A percentile compares a stretch with the other conserved stretches of the same genome.
Conservation (phyloP, 345 rosid genomes). For the Camelina hispida region DNA sequence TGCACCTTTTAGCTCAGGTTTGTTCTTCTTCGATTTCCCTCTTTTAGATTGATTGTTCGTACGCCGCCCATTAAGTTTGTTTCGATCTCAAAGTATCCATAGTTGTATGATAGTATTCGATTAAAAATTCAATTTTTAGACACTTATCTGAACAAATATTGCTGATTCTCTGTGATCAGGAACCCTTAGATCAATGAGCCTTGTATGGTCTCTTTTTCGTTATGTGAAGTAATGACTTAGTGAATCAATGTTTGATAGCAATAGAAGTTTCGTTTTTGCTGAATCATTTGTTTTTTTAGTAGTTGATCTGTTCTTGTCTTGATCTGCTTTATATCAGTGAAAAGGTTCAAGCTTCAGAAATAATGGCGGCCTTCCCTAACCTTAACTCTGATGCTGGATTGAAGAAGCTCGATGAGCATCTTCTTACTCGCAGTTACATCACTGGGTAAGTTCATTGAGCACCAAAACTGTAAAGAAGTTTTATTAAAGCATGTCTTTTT, state of each 20-base stretch:
- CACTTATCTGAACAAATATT: background rate
- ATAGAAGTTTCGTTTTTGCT: slow-evolving; percentile 4
- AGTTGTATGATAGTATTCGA: background rate
- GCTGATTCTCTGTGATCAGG: background rate
- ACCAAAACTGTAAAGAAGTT: too few relatives aligned
- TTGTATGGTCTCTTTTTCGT: background rate
- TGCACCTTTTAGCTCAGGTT: slow-evolving; percentile 30
- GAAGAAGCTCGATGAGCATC: slow-evolving; percentile 87
- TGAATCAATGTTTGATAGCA: background rate
- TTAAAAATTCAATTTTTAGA: background rate
- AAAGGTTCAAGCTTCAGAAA: slow-evolving; percentile 24
- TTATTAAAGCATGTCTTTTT: background rate
- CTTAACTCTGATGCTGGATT: slow-evolving; percentile 65
- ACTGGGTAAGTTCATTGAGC: slow-evolving; percentile 57
- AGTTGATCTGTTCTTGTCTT: slow-evolving; percentile 11
- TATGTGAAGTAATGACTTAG: background rate
- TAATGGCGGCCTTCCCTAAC: slow-evolving; percentile 71
- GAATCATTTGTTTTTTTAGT: background rate
- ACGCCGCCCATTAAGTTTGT: background rate
- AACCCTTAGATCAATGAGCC: background rate
- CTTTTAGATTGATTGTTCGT: background rate
- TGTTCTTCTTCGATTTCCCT: slow-evolving; percentile 8
- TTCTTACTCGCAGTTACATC: slow-evolving; percentile 80
- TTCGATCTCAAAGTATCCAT: slow-evolving; percentile 1
- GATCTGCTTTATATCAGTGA: slow-evolving; percentile 28